Evolutionary conservation across 176 grass and related monocot genomes (phyloP), one percentile per base, ranked within the genome.

Genomic region (Phragmites australis): DNA sequence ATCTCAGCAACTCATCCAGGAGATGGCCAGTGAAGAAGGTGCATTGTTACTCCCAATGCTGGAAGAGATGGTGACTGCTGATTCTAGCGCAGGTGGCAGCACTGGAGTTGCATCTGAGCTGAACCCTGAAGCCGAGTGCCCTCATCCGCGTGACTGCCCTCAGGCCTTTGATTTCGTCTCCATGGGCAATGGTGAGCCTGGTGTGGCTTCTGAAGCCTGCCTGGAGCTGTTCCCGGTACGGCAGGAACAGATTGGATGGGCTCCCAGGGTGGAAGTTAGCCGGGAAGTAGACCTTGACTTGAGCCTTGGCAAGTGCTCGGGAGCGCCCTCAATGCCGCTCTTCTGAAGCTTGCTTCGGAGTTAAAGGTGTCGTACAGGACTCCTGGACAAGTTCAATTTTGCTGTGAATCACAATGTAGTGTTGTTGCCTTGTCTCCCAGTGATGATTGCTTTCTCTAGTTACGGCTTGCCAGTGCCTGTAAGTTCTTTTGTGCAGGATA

Each of bases 211-310:
- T 3, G 61, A 71, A 47, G 46, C 68, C 26, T 93, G 85, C 82
- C 62, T 92, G 76, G 82, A 84, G 27, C 65, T 89, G 78, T 94
- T 94, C 72, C 92, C 92, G 2, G 70, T 83, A 6, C 65, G 52
- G 19, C 64, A 74, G 37, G 89, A 89, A 63, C 78, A 84, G 3
- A 89, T 91, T 43, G 79, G 79, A 63, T 85, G 60, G 45, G 61
- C 55, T 50, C 46, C 63, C 6, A 30, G 22, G 29, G 12, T 26
- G 12, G 86, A 76, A 63, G 57, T 46, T 53, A 60, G 60, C 31
- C 54, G 32, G 14, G 52, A 57, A 43, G 54, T 91, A 45, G 77
- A 89, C 31, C 73, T 94, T 19, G 68, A 85, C 29, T 58, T 94
- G 15, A 64, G 87, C 42, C 87, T 94, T 27, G 16, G 83, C 21